A percentile compares a stretch with the other conserved stretches of the same genome.
Conservation (phyloP, 1,284 basidiomycete species). For the Cerrena zonata region DNA sequence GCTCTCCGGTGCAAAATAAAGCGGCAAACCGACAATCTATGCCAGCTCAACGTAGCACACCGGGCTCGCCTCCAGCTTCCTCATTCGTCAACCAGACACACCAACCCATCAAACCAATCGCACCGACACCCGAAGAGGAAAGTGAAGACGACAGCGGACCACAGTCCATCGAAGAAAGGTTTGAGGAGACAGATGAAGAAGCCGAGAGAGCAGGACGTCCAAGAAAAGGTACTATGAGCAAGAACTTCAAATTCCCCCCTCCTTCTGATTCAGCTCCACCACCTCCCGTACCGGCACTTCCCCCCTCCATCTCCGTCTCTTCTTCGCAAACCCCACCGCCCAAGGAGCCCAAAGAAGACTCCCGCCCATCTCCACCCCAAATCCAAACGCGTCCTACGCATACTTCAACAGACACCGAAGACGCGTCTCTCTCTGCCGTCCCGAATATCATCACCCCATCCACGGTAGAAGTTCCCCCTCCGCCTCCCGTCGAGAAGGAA, state of each 20-base stretch:
- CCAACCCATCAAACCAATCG: conserved; percentile 29
- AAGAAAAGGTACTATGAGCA: conserved; percentile 67
- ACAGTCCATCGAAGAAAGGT: conserved; percentile 29
- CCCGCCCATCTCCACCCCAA: conserved; percentile 10
- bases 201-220: conserved; percentile 19
- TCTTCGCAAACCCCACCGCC: no score
- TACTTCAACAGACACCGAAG: conserved; percentile 14
- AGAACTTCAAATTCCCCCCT: conserved; percentile 69
- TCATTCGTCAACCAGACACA: conserved; percentile 37
- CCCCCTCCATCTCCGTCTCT: conserved; percentile 14
- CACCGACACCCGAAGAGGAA: conserved; percentile 49
- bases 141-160: conserved; percentile 28
- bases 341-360: conserved; percentile 17
- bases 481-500: conserved; percentile 73
- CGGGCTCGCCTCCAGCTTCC: conserved; percentile 33
- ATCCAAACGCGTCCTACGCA: conserved; percentile 10
- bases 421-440: conserved; percentile 24
- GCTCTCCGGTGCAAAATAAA: conserved; percentile 29
- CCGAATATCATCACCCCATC: conserved; percentile 43
- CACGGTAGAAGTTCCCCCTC: conserved; percentile 69
- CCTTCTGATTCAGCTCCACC: conserved; percentile 28
- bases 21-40: conserved; percentile 52
- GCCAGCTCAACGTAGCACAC: conserved; percentile 39
- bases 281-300: conserved; percentile 17
- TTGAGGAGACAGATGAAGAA: conserved; percentile 5